Evolutionary conservation across 208 protist genomes (phyloP).

Genomic region (Angomonas deanei): DNA sequence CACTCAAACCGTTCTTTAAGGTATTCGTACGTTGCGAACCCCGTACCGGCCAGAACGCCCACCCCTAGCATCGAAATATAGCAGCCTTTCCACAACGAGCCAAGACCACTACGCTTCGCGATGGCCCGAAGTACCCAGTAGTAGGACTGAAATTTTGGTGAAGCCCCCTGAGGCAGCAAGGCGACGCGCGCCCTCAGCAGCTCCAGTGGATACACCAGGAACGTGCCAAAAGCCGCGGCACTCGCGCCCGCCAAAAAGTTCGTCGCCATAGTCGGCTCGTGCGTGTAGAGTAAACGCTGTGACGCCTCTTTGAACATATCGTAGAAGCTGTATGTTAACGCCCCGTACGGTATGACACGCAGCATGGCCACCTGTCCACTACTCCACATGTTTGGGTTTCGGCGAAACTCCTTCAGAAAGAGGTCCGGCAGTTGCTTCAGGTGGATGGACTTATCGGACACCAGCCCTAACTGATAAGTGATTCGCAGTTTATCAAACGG

Average conservation of each 20-base stretch:
- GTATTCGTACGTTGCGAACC: slow-evolving; percentile 88
- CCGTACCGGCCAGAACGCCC: slow-evolving; percentile 77
- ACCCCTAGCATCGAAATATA: slow-evolving; percentile 87
- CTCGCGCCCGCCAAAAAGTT: slow-evolving; percentile 79
- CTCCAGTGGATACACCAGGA: slow-evolving; percentile 91
- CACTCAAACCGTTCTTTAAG: slow-evolving; percentile 66
- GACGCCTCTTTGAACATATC: slow-evolving; percentile 84
- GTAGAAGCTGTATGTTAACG: slow-evolving; percentile 89
- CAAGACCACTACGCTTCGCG: slow-evolving; percentile 39
- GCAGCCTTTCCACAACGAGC: slow-evolving; percentile 73
- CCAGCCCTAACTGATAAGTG: slow-evolving; percentile 86
- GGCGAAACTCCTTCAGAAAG: slow-evolving; percentile 39
- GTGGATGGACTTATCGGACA: neutral
- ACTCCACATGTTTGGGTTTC: slow-evolving; percentile 81
- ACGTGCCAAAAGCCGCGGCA: slow-evolving; percentile 78
- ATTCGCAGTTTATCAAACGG: slow-evolving; percentile 94
- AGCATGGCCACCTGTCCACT: slow-evolving; percentile 89
- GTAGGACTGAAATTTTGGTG: slow-evolving; percentile 62
- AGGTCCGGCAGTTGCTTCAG: slow-evolving; percentile 10
- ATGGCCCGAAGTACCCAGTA: slow-evolving; percentile 70
- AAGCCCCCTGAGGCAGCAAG: slow-evolving; percentile 28
- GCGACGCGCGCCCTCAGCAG: slow-evolving; percentile 81
- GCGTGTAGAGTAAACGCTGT: slow-evolving; percentile 66
- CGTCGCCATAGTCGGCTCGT: slow-evolving; percentile 53
- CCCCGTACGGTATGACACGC: slow-evolving; percentile 91